phyloP scores from a whole-genome alignment of 139 green algal genomes.

The Ettlia oleoabundans region DNA sequence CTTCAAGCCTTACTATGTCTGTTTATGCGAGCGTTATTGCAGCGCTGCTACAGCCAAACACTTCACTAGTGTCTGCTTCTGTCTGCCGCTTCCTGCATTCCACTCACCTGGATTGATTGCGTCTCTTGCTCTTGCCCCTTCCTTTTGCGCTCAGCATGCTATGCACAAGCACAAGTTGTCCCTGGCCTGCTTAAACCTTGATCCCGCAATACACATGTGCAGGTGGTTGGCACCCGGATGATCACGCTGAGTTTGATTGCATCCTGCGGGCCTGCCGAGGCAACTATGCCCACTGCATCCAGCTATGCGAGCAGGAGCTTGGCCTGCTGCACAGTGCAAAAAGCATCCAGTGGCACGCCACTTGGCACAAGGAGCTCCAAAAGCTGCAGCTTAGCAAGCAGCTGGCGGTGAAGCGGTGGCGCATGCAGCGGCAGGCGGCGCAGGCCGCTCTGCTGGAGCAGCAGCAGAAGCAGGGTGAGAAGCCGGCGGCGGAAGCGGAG shows the following conservation, averaged over 20 bases:
- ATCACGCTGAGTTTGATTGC: conserved; percentile 43
- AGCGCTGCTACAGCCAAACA: no score
- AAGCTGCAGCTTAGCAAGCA: conserved; percentile 16
- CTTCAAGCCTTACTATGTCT: no score
- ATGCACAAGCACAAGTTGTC: no score
- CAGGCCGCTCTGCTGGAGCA: conserved; percentile 4
- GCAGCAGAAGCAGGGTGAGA: neutral
- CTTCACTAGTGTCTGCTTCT: no score
- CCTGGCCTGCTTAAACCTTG: no score
- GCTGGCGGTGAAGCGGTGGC: conserved; percentile 26
- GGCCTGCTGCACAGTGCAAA: conserved; percentile 8
- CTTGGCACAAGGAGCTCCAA: conserved; percentile 28
- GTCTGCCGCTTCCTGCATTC: no score
- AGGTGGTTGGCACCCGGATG: conserved; percentile 49
- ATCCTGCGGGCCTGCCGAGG: conserved; percentile 39
- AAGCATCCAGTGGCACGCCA: conserved; percentile 6
- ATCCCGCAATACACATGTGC: no score
- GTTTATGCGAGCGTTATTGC: no score
- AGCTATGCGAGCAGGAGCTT: conserved; percentile 5
- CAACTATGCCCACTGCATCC: conserved; percentile 25
- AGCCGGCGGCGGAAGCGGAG: neutral
- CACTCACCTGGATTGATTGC: no score
- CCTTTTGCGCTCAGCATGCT: no score
- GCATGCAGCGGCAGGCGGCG: neutral
- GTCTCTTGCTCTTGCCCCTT: no score